Percentiles rank a stretch among this genome's conserved stretches.
phyloP scores from a whole-genome alignment of 352 stramenopile genomes.

The Globisporangium emineosum region DNA sequence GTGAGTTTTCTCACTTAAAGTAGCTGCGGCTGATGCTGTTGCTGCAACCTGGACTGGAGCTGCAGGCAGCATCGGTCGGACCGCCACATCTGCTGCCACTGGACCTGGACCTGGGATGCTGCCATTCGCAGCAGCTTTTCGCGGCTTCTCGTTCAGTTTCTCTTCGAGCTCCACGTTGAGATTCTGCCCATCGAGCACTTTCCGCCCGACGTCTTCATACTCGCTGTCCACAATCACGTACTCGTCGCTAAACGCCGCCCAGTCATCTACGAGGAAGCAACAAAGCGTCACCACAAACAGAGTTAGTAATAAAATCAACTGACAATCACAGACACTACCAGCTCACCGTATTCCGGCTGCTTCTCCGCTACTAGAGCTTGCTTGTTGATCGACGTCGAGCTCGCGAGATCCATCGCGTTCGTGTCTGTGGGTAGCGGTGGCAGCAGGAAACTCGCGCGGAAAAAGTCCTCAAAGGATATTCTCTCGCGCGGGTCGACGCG shows the following conservation, averaged over 20 bases:
- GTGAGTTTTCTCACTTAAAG: slow-evolving; percentile 14
- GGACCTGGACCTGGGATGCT: background rate
- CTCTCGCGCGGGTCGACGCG: slow-evolving; percentile 57
- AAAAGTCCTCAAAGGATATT: slow-evolving; percentile 82
- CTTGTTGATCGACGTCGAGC: slow-evolving; percentile 37
- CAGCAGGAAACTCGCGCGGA: slow-evolving; percentile 62
- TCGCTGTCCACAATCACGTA: slow-evolving; percentile 84
- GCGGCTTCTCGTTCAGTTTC: slow-evolving; percentile 24
- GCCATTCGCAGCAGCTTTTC: slow-evolving; percentile 11
- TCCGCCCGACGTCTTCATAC: slow-evolving; percentile 73
- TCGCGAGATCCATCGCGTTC: slow-evolving; percentile 32
- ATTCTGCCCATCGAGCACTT: slow-evolving; percentile 60
- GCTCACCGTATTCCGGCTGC: slow-evolving; percentile 56
- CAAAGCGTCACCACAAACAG: slow-evolving; percentile 3
- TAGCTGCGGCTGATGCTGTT: background rate
- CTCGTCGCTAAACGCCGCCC: slow-evolving; percentile 69
- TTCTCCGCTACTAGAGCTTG: slow-evolving; percentile 70
- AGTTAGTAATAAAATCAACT: too few relatives aligned
- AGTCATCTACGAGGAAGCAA: slow-evolving; percentile 41
- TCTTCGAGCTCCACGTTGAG: slow-evolving; percentile 41
- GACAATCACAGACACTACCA: background rate
- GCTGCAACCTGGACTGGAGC: background rate
- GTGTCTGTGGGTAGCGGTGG: slow-evolving; percentile 41
- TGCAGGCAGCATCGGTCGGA: slow-evolving; percentile 14
- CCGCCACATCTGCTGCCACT: slow-evolving; percentile 12